Base-by-base conservation (phyloP, 495 filamentous ascomycete species). In the Polyplosphaeria fusca region DNA sequence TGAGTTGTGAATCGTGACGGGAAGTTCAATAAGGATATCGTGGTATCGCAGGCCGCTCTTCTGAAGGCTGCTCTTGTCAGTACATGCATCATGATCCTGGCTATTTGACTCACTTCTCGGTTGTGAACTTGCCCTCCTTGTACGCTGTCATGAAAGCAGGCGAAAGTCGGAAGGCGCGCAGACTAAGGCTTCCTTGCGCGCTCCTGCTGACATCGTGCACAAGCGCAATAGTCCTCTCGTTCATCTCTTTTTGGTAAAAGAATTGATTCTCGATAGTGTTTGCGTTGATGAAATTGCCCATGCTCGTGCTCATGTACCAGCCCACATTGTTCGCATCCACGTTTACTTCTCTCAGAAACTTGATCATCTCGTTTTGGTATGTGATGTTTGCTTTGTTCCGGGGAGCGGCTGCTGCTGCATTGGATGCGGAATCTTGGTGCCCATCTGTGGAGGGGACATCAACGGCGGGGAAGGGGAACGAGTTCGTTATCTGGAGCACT, bases 221-320 rank as follows among this genome's bases (percentile, higher is more conserved):
- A 37, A 98, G 77, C 23, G 91, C 91, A n/a, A 96, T 86, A 7
- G 91, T 96, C 68, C 84, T 79, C 70, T 96, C 91, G 68, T 96
- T 97, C 70, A 86, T 68, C 65, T 91, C 88, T 67, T 87, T 90
- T 78, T 98, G 93, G 76, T 95, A 97, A 75, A 88, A 87, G 73
- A 85, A 91, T 74, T 96, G 93, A 73, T 97, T 98, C 79, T 98
- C 93, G 76, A 97, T 88, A 68, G 95, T 90, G 77, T 87, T 89
- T 64, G 85, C 72, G 76, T 88, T 95, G 75, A 97, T 81, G 56
- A 97, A 98, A 79, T 96, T 96, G 68, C 93, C 94, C 84, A 98
- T 93, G 74, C 90, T 96, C 55, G 92, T 90, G 73, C 91, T 96
- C 50, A 89, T 95, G 74, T 98, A 98, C 92, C 92, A 98, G 54